Conservation (phyloP, 2,329 filamentous ascomycete genomes). For the Didymella segeticola region DNA sequence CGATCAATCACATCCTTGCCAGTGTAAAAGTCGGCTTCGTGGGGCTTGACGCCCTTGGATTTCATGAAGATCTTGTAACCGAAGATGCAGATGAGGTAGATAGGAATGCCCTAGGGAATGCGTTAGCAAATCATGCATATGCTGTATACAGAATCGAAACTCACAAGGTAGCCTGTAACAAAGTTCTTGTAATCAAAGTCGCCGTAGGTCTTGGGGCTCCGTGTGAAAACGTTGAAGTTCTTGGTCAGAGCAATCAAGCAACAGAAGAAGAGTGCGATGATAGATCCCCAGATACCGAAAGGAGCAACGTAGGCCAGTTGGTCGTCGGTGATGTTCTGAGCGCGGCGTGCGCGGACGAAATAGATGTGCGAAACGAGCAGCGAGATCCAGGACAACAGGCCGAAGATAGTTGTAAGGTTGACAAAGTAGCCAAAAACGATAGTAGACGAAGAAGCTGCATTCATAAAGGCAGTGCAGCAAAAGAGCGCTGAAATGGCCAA, state of each 20-base stretch:
- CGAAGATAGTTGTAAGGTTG: conserved; percentile 53
- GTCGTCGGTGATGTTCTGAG: conserved; percentile 54
- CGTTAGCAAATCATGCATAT: not conserved
- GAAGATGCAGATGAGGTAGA: conserved; percentile 72
- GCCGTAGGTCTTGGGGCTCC: conserved; percentile 51
- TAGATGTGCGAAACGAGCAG: conserved; percentile 58
- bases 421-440: conserved; percentile 58
- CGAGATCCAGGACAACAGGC: conserved; percentile 57
- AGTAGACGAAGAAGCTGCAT: conserved; percentile 50
- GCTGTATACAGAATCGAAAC: not conserved
- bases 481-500: conserved; percentile 68
- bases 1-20: conserved; percentile 77
- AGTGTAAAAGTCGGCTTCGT: conserved; percentile 71
- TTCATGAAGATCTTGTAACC: conserved; percentile 53
- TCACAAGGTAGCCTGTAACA: conserved; percentile 71
- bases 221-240: conserved; percentile 77
- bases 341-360: conserved; percentile 55
- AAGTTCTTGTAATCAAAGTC: conserved; percentile 77
- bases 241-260: conserved; percentile 79
- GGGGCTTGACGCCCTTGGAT: conserved; percentile 55
- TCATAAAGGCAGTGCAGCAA: conserved; percentile 70
- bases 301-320: conserved; percentile 68
- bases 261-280: conserved; percentile 72
- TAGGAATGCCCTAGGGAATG: conserved; percentile 66
- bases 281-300: conserved; percentile 73